Evolutionary conservation across 257 asterid genomes (phyloP).

Genomic region (Solanum chaucha): DNA sequence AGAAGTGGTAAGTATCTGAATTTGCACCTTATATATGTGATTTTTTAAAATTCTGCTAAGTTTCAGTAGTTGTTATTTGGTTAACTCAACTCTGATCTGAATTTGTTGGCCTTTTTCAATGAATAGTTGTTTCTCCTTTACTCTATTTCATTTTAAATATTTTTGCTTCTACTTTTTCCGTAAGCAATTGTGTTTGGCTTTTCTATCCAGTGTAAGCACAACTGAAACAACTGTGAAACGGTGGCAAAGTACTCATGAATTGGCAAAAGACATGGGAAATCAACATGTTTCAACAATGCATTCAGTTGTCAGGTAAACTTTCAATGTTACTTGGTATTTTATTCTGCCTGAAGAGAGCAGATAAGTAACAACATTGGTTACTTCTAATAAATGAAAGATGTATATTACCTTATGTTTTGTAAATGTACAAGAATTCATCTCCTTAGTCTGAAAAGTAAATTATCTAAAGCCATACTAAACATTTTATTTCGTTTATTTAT

Average conservation of each 20-base stretch:
- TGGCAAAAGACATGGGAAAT: slow-evolving; percentile 41
- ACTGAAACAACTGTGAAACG: slow-evolving; percentile 42
- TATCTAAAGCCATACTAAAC: background rate
- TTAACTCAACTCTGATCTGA: background rate
- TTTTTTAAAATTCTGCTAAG: background rate
- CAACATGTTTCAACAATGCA: slow-evolving; percentile 34
- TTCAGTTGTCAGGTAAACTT: slow-evolving; percentile 46
- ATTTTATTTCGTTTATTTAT: background rate
- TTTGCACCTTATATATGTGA: background rate
- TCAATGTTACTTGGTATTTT: background rate
- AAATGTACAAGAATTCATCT: background rate
- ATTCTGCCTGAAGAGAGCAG: background rate
- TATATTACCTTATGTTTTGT: background rate
- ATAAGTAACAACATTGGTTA: background rate
- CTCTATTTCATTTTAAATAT: background rate
- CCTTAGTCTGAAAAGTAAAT: background rate
- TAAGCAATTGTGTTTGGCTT: background rate
- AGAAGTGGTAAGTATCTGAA: slow-evolving; percentile 40
- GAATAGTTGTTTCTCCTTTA: background rate
- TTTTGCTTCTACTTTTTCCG: background rate
- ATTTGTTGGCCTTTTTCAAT: background rate
- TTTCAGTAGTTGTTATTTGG: background rate
- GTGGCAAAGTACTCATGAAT: slow-evolving; percentile 40
- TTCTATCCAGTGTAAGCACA: slow-evolving; percentile 33
- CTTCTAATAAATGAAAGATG: background rate